Base-by-base conservation (phyloP, 768 basidiomycete genomes). In the Lyophyllum shimeji region DNA sequence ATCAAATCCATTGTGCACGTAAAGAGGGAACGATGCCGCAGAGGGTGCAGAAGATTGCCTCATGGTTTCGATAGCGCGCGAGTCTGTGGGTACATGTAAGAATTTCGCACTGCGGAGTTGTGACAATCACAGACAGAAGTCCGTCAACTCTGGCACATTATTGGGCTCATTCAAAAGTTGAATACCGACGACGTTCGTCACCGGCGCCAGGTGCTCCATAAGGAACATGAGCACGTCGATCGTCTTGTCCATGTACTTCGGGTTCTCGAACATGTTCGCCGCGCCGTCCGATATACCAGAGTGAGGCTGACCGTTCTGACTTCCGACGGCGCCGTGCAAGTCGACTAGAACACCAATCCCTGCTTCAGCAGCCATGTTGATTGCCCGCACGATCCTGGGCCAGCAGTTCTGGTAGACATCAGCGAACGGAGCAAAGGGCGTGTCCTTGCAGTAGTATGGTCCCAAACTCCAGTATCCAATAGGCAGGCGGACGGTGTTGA, bases 321-420 rank as follows among this genome's bases (percentile, higher is more conserved):
- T 89, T 20, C 89, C 89, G 8, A 82, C 79, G n/a, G 85, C 87
- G 15, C 85, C 83, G 63, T 90, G 89, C 23, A 90, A 69, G 69
- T 90, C 89, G 74, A 74, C 63, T 51, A 75, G 81, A 40, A 95
- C 88, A 1, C 91, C 90, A 15, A 95, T 73, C 7, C 84, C 84
- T 62, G 72, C 67, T 15, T 64, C 62, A 12, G 74, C 80, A 17
- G 93, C 92, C 46, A 74, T 76, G 51, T 81, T 77, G 48, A 93
- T 82, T 12, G 87, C 85, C 17, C 74, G 76, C 18, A 81, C 72
- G 57, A 93, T 79, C 54, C 85, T 76, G 7, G 67, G 53, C 90
- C 90, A 93, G 18, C 87, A 85, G 48, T 87, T 85, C 33, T 67
- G 62, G 60, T 86, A 90, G 1, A 87, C 82, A 27, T 68, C 58